phyloP scores from a whole-genome alignment of 2,329 filamentous ascomycete species.

The Botryotinia globosa region DNA sequence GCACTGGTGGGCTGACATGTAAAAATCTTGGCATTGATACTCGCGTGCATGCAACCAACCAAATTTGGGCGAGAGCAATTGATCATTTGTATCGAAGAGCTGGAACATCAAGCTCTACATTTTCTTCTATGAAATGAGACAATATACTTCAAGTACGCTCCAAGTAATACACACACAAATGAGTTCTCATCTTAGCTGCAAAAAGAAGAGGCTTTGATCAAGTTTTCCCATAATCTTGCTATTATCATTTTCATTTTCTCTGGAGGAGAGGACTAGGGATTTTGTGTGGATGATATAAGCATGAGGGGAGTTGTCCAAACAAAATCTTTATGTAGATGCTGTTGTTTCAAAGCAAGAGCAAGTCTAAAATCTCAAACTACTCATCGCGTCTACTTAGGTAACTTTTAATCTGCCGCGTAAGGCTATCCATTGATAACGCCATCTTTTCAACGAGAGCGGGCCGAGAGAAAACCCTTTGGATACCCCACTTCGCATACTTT shows the following conservation, averaged over 20 bases:
- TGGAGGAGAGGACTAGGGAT: too few relatives aligned
- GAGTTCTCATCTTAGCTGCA: background rate
- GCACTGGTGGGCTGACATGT: too few relatives aligned
- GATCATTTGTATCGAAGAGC: background rate
- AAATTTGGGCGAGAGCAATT: background rate
- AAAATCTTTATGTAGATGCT: background rate
- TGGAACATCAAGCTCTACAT: background rate
- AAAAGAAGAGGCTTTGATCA: background rate
- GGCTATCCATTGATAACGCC: background rate
- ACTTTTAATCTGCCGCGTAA: background rate
- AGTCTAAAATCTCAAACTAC: background rate
- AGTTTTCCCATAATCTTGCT: background rate
- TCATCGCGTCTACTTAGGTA: background rate
- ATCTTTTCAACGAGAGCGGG: conserved; percentile 10
- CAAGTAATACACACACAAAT: background rate
- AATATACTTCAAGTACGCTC: background rate
- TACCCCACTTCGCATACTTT: conserved; percentile 7
- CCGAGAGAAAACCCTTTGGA: conserved; percentile 6
- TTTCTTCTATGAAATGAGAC: background rate
- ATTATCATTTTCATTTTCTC: background rate
- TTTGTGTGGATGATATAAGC: too few relatives aligned
- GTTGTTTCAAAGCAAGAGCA: background rate
- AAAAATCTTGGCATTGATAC: background rate
- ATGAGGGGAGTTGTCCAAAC: background rate
- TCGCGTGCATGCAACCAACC: background rate